Evolutionary conservation across 2,329 filamentous ascomycete genomes (phyloP), one percentile per base, ranked within the genome.

Genomic region (Penicillium sp.): DNA sequence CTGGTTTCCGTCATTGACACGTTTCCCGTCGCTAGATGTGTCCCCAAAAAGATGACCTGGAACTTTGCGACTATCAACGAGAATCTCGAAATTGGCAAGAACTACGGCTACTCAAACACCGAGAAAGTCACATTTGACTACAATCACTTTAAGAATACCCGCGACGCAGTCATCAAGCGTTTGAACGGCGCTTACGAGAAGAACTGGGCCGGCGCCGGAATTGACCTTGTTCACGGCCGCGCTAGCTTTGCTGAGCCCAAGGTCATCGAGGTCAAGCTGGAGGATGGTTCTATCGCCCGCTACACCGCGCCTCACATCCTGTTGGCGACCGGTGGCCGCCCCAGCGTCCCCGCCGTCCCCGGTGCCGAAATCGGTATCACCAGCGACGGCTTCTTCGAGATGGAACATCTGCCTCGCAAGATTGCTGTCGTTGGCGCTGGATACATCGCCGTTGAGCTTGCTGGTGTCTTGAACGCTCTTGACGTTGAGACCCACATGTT

Each of bases 11-110:
- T 39, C 32, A 45, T 34, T 49, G 14, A 47, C 32, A 4, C 2
- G 3, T n/a, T 8, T 22, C 43, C 49, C n/a, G 32, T 13, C 7
- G 48, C 31, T 51, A 80, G 80, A 52, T 82, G 79, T 58, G 76
- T 81, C 6, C 79, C 79, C 27, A 81, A 81, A 67, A 81, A 81
- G 58, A 79, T 81, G 71, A 80, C 78, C 43, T 81, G 76, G 77
- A 80, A 81, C 64, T 79, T 79, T 55, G 77, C 78, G 5, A 76
- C 77, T 27, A 73, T 82, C 56, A 74, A 75, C 46, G 79, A 81
- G 64, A 71, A 71, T n/a, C 64, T 81, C 8, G 71, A 78, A 40
- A 67, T 75, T 8, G 77, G 72, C 52, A 71, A 72, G 52, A 67
- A 77, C 62, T 82, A 81, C 65, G 79, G 78, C 44, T 81, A 79